Evolutionary conservation across 495 filamentous ascomycete species (phyloP), one percentile per base, ranked within the genome.

Genomic region (Daldinia concentrica): DNA sequence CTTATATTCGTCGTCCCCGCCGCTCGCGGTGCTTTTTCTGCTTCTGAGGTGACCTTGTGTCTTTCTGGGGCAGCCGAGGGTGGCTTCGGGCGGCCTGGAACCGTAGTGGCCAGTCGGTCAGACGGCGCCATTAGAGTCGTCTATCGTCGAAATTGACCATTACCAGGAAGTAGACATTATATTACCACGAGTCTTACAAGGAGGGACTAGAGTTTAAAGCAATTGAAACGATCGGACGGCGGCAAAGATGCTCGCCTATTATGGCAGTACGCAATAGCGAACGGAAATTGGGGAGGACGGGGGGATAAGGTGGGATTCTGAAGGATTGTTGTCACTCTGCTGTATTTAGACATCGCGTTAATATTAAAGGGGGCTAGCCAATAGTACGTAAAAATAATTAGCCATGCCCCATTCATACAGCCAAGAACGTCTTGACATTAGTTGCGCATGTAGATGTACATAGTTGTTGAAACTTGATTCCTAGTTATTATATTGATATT

Each of bases 221-320:
- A 58, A 65, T 64, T 64, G 36, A 58, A 73, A 68, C 17, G 71
- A 73, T 60, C 51, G 65, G 62, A 73, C 71, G 66, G 65, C 61
- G 27, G 71, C 65, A 58, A 66, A 52, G 17, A 59, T n/a, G 58
- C 64, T 66, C 52, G 26, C 66, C 65, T 64, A 34, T 29, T 43
- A 37, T 54, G 29, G 22, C 12, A 37, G 50, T 30, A 43, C 22
- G 17, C 9, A 29, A 19, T 45, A 17, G 30, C 14, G 62, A 27
- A 58, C 27, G 15, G 43, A 27, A 43, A 60, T 27, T 37, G 55
- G 58, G 65, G 51, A 62, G 11, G 14, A 68, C 19, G 41, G 48
- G 61, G 66, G 67, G 60, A 61, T 45, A 43, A 68, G 48, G 64
- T 54, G 32, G 59, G 59, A 72, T 72, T 66, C 48, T 22, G 27